phyloP scores from a whole-genome alignment of 371 early-diverging fungal species.

The Saksenaea oblongispora region DNA sequence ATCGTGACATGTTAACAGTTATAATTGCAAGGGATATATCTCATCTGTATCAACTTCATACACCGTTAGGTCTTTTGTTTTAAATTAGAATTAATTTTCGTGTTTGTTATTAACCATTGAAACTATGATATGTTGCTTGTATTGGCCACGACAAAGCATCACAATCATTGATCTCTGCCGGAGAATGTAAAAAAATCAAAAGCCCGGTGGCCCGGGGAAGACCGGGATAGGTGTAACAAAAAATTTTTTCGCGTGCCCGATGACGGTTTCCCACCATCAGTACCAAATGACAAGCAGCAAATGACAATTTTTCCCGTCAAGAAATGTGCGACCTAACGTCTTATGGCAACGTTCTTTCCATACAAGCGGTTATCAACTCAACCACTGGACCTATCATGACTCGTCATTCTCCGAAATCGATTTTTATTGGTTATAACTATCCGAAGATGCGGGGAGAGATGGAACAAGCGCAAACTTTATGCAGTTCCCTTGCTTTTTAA shows the following conservation, averaged over 20 bases:
- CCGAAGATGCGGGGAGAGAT: slow-evolving; percentile 1
- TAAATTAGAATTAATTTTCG: no score
- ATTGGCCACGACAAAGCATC: no score
- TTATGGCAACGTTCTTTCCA: not conserved
- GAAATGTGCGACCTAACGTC: not conserved
- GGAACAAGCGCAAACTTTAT: slow-evolving; percentile 5
- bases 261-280: not conserved
- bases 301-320: not conserved
- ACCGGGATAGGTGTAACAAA: not conserved
- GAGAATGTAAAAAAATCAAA: not conserved
- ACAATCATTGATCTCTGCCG: not conserved
- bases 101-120: no score
- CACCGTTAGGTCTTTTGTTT: no score
- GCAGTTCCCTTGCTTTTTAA: not conserved
- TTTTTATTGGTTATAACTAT: slow-evolving; percentile 4
- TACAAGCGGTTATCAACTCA: not conserved
- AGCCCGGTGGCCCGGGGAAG: slow-evolving; percentile 1
- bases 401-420: not conserved
- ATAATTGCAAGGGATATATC: no score
- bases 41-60: no score
- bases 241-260: not conserved
- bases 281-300: not conserved
- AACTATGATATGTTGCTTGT: no score
- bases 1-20: no score
- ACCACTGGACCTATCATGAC: not conserved